Evolutionary conservation across 1,139 yeast genomes (phyloP).

Genomic region (Candida gigantensis): DNA sequence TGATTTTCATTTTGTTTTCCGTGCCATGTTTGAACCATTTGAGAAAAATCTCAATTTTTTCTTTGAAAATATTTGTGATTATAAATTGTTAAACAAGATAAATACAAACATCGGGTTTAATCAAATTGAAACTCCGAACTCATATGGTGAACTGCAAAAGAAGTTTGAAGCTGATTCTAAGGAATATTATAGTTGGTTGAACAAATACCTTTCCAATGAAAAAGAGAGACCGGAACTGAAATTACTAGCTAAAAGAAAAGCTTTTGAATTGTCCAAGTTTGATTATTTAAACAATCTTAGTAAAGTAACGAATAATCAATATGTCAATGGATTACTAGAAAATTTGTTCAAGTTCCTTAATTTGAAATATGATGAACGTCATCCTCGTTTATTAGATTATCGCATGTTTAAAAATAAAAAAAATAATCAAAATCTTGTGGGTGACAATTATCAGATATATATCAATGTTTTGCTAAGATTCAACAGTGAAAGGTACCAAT

Average conservation of each 20-base stretch:
- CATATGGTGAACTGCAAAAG: slow-evolving; percentile 36
- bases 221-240: slow-evolving; percentile 64
- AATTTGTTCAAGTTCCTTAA: slow-evolving; percentile 39
- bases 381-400: slow-evolving; percentile 22
- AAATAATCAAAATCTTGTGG: slow-evolving; percentile 24
- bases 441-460: slow-evolving; percentile 33
- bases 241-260: slow-evolving; percentile 56
- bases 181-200: slow-evolving; percentile 74
- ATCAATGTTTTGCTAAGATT: slow-evolving; percentile 38
- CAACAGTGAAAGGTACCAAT: slow-evolving; percentile 45
- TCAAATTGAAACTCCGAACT: slow-evolving; percentile 7
- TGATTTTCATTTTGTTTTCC: slow-evolving; percentile 21
- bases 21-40: slow-evolving; percentile 33
- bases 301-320: slow-evolving; percentile 56
- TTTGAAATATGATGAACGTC: slow-evolving; percentile 18
- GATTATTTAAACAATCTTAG: slow-evolving; percentile 70
- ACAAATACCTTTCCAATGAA: slow-evolving; percentile 66
- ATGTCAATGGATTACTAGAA: slow-evolving; percentile 43
- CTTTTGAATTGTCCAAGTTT: slow-evolving; percentile 68
- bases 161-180: slow-evolving; percentile 72
- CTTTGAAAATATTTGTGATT: slow-evolving; percentile 33
- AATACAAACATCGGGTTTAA: slow-evolving; percentile 11
- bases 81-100: slow-evolving; percentile 18
- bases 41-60: slow-evolving; percentile 35
- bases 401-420: slow-evolving; percentile 23